phyloP scores from a whole-genome alignment of 2,329 filamentous ascomycete genomes.

The Botrytis cinerea region DNA sequence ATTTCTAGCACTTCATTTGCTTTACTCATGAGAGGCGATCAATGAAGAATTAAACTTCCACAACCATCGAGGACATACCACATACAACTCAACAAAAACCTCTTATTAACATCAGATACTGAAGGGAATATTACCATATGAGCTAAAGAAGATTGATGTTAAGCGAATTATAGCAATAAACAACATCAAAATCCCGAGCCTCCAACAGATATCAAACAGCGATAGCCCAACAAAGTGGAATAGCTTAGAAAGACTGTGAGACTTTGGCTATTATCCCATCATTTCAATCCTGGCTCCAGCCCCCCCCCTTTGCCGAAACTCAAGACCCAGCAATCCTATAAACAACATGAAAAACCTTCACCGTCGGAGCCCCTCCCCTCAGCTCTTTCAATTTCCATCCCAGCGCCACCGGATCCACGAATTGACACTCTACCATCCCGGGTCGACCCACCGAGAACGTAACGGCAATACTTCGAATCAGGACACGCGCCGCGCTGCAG shows the following conservation, averaged over 20 bases:
- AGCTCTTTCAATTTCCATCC: not conserved
- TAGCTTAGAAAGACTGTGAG: rapidly evolving
- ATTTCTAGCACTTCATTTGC: not conserved
- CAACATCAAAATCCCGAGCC: not conserved
- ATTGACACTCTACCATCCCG: not conserved
- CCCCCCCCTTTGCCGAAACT: not conserved
- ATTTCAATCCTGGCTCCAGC: not conserved
- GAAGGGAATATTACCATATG: too few species aligned
- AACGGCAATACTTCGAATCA: not conserved
- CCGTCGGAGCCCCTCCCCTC: not conserved
- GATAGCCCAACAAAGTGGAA: not conserved
- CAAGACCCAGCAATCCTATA: not conserved
- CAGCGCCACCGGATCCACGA: not conserved
- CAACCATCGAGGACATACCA: not conserved
- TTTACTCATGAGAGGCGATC: not conserved
- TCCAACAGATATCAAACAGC: not conserved
- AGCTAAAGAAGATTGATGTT: not conserved
- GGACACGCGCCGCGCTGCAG: not conserved
- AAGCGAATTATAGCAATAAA: not conserved
- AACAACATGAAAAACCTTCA: not conserved
- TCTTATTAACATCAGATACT: not conserved
- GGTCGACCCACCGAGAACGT: not conserved
- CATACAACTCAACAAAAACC: not conserved
- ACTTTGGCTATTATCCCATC: not conserved
- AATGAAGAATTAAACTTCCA: not conserved